A percentile compares a stretch with the other conserved stretches of the same genome.
phyloP scores from a whole-genome alignment of 2,329 filamentous ascomycete genomes.

The Fusarium cicatricum region DNA sequence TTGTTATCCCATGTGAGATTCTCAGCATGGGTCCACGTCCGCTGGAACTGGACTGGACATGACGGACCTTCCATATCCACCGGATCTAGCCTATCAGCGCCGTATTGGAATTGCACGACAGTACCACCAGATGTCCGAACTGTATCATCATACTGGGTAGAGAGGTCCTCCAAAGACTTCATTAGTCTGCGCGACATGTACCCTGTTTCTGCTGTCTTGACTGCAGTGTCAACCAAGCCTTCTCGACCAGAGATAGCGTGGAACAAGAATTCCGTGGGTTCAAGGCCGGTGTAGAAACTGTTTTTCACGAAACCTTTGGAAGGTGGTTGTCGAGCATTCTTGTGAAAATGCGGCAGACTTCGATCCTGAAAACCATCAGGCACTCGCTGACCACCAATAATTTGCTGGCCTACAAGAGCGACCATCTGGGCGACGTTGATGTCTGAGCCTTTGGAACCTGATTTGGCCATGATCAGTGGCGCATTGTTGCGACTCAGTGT shows the following conservation, averaged over 20 bases:
- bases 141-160: constrained; percentile 91
- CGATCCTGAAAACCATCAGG: constrained; percentile 96
- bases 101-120: constrained; percentile 97
- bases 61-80: constrained; percentile 97
- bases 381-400: constrained; percentile 93
- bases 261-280: constrained; percentile 94
- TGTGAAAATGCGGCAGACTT: constrained; percentile 93
- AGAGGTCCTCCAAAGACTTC: constrained; percentile 97
- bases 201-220: constrained; percentile 98
- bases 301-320: constrained; percentile 93
- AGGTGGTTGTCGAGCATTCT: constrained; percentile 88
- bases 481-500: constrained; percentile 92
- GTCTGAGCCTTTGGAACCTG: constrained; percentile 93
- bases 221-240: constrained; percentile 97
- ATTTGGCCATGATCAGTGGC: constrained; percentile 95
- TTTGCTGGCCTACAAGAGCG: constrained; percentile 95
- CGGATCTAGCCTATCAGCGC: constrained; percentile 93
- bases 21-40: constrained; percentile 88
- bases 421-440: constrained; percentile 99
- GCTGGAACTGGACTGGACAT: constrained; percentile 89
- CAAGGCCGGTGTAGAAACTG: constrained; percentile 93
- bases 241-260: constrained; percentile 99
- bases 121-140: constrained; percentile 89
- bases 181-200: constrained; percentile 99
- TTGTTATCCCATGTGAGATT: constrained; percentile 80